Base-by-base conservation (phyloP, 108 stramenopile genomes). In the Skeletonema tropicum region DNA sequence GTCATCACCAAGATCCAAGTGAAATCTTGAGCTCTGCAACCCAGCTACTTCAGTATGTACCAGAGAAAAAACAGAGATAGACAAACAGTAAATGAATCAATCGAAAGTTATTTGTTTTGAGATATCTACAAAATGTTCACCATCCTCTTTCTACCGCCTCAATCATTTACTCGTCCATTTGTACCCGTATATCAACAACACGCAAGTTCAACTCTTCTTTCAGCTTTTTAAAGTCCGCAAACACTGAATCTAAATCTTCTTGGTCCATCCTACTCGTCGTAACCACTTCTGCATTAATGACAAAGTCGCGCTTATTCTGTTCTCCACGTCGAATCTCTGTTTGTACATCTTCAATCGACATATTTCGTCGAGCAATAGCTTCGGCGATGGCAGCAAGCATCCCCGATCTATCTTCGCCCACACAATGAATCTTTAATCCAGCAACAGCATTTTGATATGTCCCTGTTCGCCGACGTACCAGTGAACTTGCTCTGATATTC, bases 351-450 rank as follows among this genome's bases (percentile, higher is more conserved):
- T 95, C 94, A 41, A 95, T 69, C 10, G 88, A 90, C 85, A 95
- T 78, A 2, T 89, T 88, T 58, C 86, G 71, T 41, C 57, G 55
- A 19, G 84, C 86, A 60, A 92, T 68, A 33, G 77, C 82, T 70
- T 91, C 89, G 2, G 91, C 70, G 52, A 95, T 81, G 15, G 62
- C 67, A n/a, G 94, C 94, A 33, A 95, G 65, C 89, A 95, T 91
- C 15, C 94, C 94, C 3, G 91, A 86, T 80, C 90, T 91, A 70
- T 95, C 94, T 30, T 67, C 76, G 36, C 94, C 94, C n/a, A 91
- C 89, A 62, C 89, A 90, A 66, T 91, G 88, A n/a, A 95, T 85
- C 46, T 77, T 82, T 49, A 92, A 70, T 21, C 94, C 91, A 48
- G 88, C 77, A 5, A 85, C 68, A 6, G 90, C 69, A 45, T 75